Evolutionary conservation across 805 yeast species (phyloP).

Genomic region (Metschnikowia similis): DNA sequence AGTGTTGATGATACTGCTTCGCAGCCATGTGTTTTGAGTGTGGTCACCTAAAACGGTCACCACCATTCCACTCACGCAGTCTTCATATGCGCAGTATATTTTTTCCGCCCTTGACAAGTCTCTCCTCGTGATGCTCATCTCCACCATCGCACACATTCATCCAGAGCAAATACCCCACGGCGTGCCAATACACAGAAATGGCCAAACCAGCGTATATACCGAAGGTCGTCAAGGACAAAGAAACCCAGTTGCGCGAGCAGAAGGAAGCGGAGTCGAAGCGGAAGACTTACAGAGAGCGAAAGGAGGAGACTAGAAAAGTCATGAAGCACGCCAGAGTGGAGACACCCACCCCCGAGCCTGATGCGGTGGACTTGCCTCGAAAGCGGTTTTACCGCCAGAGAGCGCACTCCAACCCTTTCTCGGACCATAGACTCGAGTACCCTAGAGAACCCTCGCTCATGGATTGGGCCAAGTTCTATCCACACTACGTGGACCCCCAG

Average conservation of each 20-base stretch:
- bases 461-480: slow-evolving; percentile 84
- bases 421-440: slow-evolving; percentile 89
- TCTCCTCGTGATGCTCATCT: slow-evolving; percentile 2
- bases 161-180: not conserved
- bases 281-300: slow-evolving; percentile 45
- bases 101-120: not conserved
- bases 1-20: not conserved
- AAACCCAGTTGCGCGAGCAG: slow-evolving; percentile 17
- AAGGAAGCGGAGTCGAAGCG: slow-evolving; percentile 32
- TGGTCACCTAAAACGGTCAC: too few relatives aligned
- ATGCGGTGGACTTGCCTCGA: slow-evolving; percentile 58
- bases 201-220: slow-evolving; percentile 10
- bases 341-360: slow-evolving; percentile 22
- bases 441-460: slow-evolving; percentile 76
- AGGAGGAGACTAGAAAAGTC: slow-evolving; percentile 41
- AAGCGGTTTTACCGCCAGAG: slow-evolving; percentile 91
- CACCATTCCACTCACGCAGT: too few relatives aligned
- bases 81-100: not conserved
- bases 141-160: not conserved
- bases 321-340: slow-evolving; percentile 46
- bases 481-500: slow-evolving; percentile 46
- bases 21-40: too few relatives aligned
- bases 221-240: slow-evolving; percentile 12
- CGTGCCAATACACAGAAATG: slow-evolving; percentile 5
- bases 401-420: slow-evolving; percentile 96